Evolutionary conservation across 495 filamentous ascomycete species (phyloP).

Genomic region (Terfezia claveryi): DNA sequence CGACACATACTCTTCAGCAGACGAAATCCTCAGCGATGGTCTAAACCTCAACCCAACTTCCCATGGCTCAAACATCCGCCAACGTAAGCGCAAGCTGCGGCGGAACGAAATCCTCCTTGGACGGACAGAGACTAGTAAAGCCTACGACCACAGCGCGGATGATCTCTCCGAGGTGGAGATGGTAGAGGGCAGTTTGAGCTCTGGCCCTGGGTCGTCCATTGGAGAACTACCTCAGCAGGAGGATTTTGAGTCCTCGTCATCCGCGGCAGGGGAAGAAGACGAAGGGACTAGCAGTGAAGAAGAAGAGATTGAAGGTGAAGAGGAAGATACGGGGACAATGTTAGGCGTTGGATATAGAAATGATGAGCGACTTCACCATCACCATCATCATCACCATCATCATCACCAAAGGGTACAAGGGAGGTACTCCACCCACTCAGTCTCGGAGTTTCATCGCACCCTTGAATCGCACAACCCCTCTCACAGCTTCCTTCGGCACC

Average conservation of each 20-base stretch:
- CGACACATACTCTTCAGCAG: constrained; percentile 69
- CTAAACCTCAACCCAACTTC: constrained; percentile 19
- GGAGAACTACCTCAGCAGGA: not conserved
- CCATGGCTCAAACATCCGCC: not conserved
- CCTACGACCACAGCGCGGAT: not conserved
- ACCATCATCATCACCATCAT: too few relatives aligned
- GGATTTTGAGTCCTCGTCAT: not conserved
- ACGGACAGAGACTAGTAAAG: not conserved
- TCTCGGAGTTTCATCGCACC: constrained; percentile 8
- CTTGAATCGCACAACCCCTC: constrained; percentile 27
- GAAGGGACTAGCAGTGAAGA: not conserved
- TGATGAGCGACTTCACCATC: not conserved
- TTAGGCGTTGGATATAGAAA: not conserved
- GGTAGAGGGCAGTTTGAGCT: not conserved
- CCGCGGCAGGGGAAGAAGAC: not conserved
- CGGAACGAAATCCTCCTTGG: not conserved
- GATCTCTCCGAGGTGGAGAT: not conserved
- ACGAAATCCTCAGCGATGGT: constrained; percentile 73
- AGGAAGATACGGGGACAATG: not conserved
- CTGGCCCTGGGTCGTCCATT: not conserved
- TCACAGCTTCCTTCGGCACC: constrained; percentile 7
- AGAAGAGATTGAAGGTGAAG: not conserved
- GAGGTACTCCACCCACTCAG: not conserved
- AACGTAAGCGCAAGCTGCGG: not conserved
- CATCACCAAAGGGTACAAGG: not conserved